Conservation (phyloP, 2,329 filamentous ascomycete genomes). For the Bimuria novae-zelandiae region DNA sequence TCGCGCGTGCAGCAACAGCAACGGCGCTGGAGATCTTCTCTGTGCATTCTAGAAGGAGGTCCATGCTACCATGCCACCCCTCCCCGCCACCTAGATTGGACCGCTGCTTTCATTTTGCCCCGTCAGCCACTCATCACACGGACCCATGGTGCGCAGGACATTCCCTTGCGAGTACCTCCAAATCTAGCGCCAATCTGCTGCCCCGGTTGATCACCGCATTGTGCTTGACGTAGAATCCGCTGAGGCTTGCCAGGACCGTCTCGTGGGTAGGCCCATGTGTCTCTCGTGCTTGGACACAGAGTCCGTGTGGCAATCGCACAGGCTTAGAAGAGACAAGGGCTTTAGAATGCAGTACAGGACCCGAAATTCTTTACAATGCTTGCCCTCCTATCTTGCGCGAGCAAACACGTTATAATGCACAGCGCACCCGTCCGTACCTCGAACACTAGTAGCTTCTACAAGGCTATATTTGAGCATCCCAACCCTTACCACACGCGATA, state of each 20-base stretch:
- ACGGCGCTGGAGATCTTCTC: conserved; percentile 50
- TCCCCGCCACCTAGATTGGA: conserved; percentile 33
- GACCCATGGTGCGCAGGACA: conserved; percentile 44
- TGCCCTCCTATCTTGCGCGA: conserved; percentile 41
- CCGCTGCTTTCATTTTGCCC: conserved; percentile 44
- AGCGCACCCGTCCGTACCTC: conserved; percentile 41
- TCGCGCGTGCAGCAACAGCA: conserved; percentile 43
- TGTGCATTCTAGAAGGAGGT: conserved; percentile 49
- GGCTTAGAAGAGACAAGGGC: conserved; percentile 28
- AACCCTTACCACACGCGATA: conserved; percentile 46
- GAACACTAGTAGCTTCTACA: conserved; percentile 36
- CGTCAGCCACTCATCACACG: conserved; percentile 48
- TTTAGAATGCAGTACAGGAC: conserved; percentile 42
- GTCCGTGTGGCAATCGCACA: conserved; percentile 51
- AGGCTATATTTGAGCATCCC: conserved; percentile 47
- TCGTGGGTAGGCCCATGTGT: conserved; percentile 46
- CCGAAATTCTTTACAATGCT: conserved; percentile 47
- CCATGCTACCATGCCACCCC: conserved; percentile 36
- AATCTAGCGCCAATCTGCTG: conserved; percentile 45
- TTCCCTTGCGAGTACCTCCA: conserved; percentile 41
- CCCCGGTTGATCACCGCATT: conserved; percentile 51
- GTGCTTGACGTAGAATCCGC: conserved; percentile 51
- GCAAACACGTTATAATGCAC: conserved; percentile 47
- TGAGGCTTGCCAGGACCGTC: conserved; percentile 48
- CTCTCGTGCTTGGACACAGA: conserved; percentile 46